Conservation (phyloP, 1,284 basidiomycete genomes). For the Volvariella surrecta region DNA sequence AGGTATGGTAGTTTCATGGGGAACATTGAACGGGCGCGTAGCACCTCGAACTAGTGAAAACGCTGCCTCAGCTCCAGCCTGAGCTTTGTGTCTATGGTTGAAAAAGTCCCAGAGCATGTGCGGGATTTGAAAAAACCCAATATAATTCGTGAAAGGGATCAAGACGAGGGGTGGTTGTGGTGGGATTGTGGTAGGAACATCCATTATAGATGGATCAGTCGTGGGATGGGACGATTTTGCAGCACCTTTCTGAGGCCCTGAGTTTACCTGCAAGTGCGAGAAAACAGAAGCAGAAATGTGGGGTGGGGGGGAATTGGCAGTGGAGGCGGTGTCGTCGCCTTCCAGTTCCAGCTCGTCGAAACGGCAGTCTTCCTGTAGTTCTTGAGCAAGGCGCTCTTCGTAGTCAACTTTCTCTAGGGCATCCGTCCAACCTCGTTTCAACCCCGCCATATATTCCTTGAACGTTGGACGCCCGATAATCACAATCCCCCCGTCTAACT, state of each 20-base stretch:
- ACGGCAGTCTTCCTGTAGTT: slow-evolving; percentile 63
- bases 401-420: slow-evolving; percentile 61
- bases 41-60: slow-evolving; percentile 63
- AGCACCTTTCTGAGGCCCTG: slow-evolving; percentile 15
- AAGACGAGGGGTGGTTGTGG: slow-evolving; percentile 79
- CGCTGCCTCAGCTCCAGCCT: slow-evolving; percentile 75
- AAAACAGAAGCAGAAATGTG: slow-evolving; percentile 21
- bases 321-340: slow-evolving; percentile 17
- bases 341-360: slow-evolving; percentile 62
- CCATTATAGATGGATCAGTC: slow-evolving; percentile 24
- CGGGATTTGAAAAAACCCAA: slow-evolving; percentile 86
- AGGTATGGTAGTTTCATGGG: slow-evolving; percentile 19
- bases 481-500: slow-evolving; percentile 77
- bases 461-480: slow-evolving; percentile 87
- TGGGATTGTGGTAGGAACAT: slow-evolving; percentile 60
- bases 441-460: slow-evolving; percentile 91
- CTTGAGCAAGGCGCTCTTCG: slow-evolving; percentile 68
- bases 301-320: slow-evolving; percentile 22
- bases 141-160: slow-evolving; percentile 80
- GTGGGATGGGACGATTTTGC: slow-evolving; percentile 15
- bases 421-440: slow-evolving; percentile 83
- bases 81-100: slow-evolving; percentile 79
- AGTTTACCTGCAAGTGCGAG: slow-evolving; percentile 30
- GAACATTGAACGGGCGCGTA: slow-evolving; percentile 56
- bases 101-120: slow-evolving; percentile 90